Base-by-base conservation (phyloP, 1,284 basidiomycete species). In the Phlebopus sp. region DNA sequence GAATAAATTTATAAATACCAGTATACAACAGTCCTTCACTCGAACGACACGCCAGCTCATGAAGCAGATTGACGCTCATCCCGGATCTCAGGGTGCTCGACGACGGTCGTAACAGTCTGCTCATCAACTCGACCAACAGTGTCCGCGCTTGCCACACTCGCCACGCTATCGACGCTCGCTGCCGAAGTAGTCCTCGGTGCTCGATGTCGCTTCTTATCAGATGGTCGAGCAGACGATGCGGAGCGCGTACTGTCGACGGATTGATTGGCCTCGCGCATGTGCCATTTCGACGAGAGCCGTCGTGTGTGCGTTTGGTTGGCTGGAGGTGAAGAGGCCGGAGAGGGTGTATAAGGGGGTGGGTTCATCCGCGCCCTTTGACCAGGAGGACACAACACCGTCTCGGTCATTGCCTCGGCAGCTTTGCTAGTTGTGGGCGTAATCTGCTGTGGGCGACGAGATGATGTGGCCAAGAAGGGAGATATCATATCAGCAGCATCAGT, bases 311-410 rank as follows among this genome's bases (percentile, higher is more conserved):
- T n/a, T 14, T 25, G 18, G 21, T 10, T 21, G 21, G 0, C 17
- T 9, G 46, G 37, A 4, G 46, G 10, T 2, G 31, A 29, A 4
- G 39, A 17, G 6, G 41, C 50, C 2, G n/a, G 30, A 1, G 52
- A 41, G 4, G 43, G 41, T 15, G 53, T 47, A 29, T 63, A 63
- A 10, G 64, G 47, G 4, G 60, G 60, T 13, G 60, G 60, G 35
- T 63, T 63, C 41, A 63, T 36, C 4, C 60, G 52, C 4, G 31
- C 17, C 13, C 58, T 59, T 31, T 31, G 51, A 19, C 30, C 42
- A 1, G 51, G 27, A 0, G 51, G 27, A 29, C 53, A 25, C 6
- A 21, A 14, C 7, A 17, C 27, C 4, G 42, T 49, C 37, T 49
- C 56, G 9, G 44, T 34, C 2, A 17, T 25, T 2, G 41, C 42